A percentile compares a stretch with the other conserved stretches of the same genome.
phyloP scores from a whole-genome alignment of 176 grass and related monocot genomes.

The Carex littledalei region DNA sequence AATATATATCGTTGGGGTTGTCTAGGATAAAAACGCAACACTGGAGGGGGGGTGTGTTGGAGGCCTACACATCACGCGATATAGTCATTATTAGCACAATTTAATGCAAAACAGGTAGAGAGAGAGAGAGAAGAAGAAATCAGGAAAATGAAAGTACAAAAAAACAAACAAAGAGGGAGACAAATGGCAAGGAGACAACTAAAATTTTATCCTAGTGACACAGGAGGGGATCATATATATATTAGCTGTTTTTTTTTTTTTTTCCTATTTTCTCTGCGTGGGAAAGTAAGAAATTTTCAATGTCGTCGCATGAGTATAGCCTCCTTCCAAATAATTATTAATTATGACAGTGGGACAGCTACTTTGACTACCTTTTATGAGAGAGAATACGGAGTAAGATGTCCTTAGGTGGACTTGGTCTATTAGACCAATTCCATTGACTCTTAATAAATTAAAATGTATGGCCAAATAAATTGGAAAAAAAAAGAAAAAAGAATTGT shows the following conservation, averaged over 20 bases:
- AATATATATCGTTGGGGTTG: constrained; percentile 40
- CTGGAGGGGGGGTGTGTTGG: not conserved
- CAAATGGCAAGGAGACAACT: constrained; percentile 52
- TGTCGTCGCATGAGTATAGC: not conserved
- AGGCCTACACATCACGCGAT: constrained; percentile 35
- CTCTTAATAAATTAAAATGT: not conserved
- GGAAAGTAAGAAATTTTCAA: not conserved
- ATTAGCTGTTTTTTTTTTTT: not conserved
- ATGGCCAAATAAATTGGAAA: not conserved
- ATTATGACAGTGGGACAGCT: constrained; percentile 6
- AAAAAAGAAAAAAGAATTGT: too few relatives aligned
- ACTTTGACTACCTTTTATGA: not conserved
- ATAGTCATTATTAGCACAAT: constrained; percentile 42
- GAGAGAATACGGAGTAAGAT: not conserved
- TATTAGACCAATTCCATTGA: not conserved
- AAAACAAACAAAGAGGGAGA: not conserved
- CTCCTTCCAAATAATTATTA: constrained; percentile 15
- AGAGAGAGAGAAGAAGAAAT: not conserved
- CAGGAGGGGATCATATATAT: not conserved
- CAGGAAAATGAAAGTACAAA: too few relatives aligned
- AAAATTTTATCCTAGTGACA: not conserved
- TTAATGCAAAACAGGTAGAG: constrained; percentile 27
- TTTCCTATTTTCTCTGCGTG: not conserved
- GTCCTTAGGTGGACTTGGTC: not conserved
- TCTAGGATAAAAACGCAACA: constrained; percentile 48